phyloP scores from a whole-genome alignment of 2,329 filamentous ascomycete species.

The Leptographium wingfieldii region DNA sequence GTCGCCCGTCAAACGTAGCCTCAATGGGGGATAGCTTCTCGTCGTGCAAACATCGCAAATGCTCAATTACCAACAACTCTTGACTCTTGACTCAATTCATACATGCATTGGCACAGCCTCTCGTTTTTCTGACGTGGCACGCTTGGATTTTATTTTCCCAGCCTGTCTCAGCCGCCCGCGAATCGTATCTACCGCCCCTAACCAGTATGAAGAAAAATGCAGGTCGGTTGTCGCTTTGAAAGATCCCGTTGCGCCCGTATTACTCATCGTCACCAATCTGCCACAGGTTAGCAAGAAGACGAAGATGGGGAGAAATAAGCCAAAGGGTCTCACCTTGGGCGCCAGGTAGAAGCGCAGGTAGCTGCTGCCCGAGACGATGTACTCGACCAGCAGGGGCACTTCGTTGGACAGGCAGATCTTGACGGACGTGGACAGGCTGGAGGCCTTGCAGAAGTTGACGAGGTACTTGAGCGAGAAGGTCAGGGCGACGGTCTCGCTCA shows the following conservation, averaged over 20 bases:
- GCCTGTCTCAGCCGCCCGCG: background rate
- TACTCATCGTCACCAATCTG: conserved; percentile 28
- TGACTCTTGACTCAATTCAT: background rate
- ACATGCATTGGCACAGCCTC: background rate
- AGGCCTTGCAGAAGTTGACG: conserved; percentile 99
- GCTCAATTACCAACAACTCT: background rate
- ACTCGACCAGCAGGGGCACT: conserved; percentile 92
- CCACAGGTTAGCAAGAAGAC: conserved; percentile 8
- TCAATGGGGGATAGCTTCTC: background rate
- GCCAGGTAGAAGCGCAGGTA: conserved; percentile 96
- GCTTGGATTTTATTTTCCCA: background rate
- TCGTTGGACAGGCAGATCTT: conserved; percentile 92
- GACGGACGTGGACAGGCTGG: conserved; percentile 66
- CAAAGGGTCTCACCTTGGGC: conserved; percentile 63
- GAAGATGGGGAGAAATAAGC: background rate
- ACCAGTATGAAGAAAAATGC: background rate
- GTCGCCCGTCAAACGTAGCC: no score
- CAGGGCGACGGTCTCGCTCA: conserved; percentile 82
- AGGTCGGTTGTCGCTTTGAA: background rate
- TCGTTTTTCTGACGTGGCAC: background rate
- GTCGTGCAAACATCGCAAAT: background rate
- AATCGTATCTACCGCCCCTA: background rate
- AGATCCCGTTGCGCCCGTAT: conserved; percentile 1
- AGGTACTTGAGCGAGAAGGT: conserved; percentile 99
- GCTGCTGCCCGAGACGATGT: conserved; percentile 66